These are phyloP conservation scores for Parasitella parasitica DNA, from an alignment of 371 early-diverging fungal genomes.

Conservation along the genomic window DNA sequence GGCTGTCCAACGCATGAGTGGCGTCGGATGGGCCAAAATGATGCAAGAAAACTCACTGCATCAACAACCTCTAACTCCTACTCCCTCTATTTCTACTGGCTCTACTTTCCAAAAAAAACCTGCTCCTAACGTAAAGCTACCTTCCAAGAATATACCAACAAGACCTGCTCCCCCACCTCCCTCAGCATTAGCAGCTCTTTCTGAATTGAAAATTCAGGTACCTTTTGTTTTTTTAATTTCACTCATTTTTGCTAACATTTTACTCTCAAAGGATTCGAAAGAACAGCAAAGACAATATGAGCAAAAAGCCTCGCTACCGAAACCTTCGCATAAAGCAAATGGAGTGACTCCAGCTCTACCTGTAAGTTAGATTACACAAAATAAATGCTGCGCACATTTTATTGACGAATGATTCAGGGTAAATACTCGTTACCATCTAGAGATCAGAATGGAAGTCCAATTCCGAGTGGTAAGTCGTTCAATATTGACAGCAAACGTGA, in stretches of 20 bases:
- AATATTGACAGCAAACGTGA: constrained; percentile 3
- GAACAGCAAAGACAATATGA: not conserved
- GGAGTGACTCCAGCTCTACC: constrained; percentile 6
- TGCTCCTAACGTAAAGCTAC: constrained; percentile 18
- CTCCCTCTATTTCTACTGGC: not conserved
- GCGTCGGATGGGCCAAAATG: constrained; percentile 29
- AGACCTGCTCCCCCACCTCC: constrained; percentile 28
- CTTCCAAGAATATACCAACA: constrained; percentile 17
- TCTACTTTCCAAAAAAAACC: not conserved
- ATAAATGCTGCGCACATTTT: not conserved
- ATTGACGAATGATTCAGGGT: not conserved
- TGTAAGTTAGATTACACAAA: constrained; percentile 1
- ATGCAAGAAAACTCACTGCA: constrained; percentile 19
- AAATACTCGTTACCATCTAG: constrained; percentile 15
- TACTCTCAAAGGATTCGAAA: not conserved
- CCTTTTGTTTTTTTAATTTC: not conserved
- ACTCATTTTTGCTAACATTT: not conserved
- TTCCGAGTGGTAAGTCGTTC: not conserved
- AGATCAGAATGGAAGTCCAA: constrained; percentile 17
- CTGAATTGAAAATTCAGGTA: constrained; percentile 14
- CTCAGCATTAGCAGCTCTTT: constrained; percentile 4
- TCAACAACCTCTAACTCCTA: not conserved
- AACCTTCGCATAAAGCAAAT: constrained; percentile 8
- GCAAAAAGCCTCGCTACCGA: constrained; percentile 1
- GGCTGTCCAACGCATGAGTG: constrained; percentile 31